phyloP scores from a whole-genome alignment of 768 basidiomycete genomes.

The Cyclocybe cylindracea region DNA sequence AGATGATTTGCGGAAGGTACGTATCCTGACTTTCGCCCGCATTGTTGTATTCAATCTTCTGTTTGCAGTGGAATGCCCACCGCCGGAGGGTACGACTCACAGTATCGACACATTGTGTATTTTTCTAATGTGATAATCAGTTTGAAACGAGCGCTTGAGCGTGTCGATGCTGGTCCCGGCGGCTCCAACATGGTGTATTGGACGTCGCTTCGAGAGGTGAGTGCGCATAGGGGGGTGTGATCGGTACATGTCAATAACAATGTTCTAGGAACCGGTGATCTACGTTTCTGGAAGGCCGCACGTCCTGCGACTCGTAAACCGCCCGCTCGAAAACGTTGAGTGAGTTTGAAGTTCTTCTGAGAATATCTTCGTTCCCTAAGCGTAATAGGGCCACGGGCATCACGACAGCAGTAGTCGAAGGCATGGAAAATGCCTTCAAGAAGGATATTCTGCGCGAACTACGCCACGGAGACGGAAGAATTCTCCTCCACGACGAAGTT shows the following conservation, averaged over 20 bases:
- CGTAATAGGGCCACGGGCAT: slow-evolving; percentile 84
- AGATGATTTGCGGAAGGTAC: slow-evolving; percentile 80
- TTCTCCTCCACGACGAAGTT: slow-evolving; percentile 93
- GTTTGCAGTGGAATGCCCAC: slow-evolving; percentile 89
- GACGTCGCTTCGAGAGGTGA: slow-evolving; percentile 93
- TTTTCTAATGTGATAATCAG: slow-evolving; percentile 35
- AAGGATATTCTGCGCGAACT: slow-evolving; percentile 85
- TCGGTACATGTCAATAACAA: slow-evolving; percentile 5
- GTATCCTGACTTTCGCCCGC: slow-evolving; percentile 8
- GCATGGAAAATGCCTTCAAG: slow-evolving; percentile 88
- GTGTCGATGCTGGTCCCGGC: slow-evolving; percentile 80
- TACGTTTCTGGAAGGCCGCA: slow-evolving; percentile 88
- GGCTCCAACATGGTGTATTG: slow-evolving; percentile 80
- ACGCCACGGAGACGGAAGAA: slow-evolving; percentile 66
- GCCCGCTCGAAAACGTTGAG: slow-evolving; percentile 94
- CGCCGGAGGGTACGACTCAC: slow-evolving; percentile 65
- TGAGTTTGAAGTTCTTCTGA: slow-evolving; percentile 37
- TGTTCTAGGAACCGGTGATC: slow-evolving; percentile 81
- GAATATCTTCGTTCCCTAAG: background rate
- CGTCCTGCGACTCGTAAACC: slow-evolving; percentile 84
- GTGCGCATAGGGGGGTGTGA: slow-evolving; percentile 3
- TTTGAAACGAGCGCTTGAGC: slow-evolving; percentile 71
- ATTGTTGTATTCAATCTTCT: background rate
- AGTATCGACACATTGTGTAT: background rate
- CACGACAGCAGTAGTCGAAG: slow-evolving; percentile 85